phyloP scores from a whole-genome alignment of 2,329 filamentous ascomycete genomes.

The Gliomastix tumulicola region DNA sequence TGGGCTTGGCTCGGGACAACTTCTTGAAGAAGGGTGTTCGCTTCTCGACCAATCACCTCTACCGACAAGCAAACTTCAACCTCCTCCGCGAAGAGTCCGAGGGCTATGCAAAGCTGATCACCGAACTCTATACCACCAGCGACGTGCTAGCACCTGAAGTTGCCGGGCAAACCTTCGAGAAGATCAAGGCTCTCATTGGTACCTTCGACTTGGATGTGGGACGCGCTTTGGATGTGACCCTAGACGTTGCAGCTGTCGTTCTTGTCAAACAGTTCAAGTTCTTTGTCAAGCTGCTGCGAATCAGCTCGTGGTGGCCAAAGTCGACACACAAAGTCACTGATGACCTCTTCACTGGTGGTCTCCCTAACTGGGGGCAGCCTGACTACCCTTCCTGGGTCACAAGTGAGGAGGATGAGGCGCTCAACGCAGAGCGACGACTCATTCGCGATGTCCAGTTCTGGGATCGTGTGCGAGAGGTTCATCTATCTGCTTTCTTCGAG shows the following conservation, averaged over 20 bases:
- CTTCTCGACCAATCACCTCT: slow-evolving; percentile 86
- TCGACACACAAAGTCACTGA: slow-evolving; percentile 37
- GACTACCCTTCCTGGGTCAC: slow-evolving; percentile 56
- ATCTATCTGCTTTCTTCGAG: slow-evolving; percentile 83
- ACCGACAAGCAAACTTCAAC: slow-evolving; percentile 96
- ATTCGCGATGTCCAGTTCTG: slow-evolving; percentile 73
- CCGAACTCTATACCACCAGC: slow-evolving; percentile 88
- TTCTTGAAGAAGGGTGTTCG: slow-evolving; percentile 80
- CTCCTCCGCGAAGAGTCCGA: slow-evolving; percentile 91
- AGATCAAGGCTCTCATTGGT: slow-evolving; percentile 88
- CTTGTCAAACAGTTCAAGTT: slow-evolving; percentile 90
- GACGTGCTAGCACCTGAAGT: slow-evolving; percentile 67
- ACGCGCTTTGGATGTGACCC: slow-evolving; percentile 84
- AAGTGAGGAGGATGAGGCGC: slow-evolving; percentile 61
- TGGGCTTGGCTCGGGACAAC: slow-evolving; percentile 77
- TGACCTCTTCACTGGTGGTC: slow-evolving; percentile 47
- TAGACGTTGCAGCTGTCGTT: slow-evolving; percentile 91
- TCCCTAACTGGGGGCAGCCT: slow-evolving; percentile 84
- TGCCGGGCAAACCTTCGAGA: slow-evolving; percentile 81
- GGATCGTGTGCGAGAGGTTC: slow-evolving; percentile 66
- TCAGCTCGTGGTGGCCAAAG: slow-evolving; percentile 95
- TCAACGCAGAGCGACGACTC: slow-evolving; percentile 48
- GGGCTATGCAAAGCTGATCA: slow-evolving; percentile 92
- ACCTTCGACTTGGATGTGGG: slow-evolving; percentile 97
- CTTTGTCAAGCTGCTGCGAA: slow-evolving; percentile 85